These are phyloP conservation scores for Sugiyamaella boreocaroliniensis DNA, from an alignment of 805 yeast genomes.

Conservation along the genomic window DNA sequence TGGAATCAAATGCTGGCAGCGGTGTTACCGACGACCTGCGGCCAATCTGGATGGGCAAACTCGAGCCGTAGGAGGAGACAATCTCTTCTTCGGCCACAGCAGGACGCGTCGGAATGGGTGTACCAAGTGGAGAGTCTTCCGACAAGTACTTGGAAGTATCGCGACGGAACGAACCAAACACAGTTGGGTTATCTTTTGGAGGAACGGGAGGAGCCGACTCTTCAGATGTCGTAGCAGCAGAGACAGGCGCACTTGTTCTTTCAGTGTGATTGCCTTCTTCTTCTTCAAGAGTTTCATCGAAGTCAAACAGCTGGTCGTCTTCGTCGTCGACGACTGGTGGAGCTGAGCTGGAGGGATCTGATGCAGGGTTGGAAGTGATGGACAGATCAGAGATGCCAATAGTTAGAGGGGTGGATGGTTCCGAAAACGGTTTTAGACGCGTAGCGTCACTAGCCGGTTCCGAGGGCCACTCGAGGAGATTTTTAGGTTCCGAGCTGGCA, in stretches of 20 bases:
- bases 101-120: neutral
- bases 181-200: neutral
- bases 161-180: slow-evolving; percentile 2
- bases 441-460: neutral
- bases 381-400: neutral
- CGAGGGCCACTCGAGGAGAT: slow-evolving; percentile 6
- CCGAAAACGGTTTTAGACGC: neutral
- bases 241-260: neutral
- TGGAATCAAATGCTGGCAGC: neutral
- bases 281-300: slow-evolving; percentile 18
- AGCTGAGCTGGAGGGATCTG: neutral
- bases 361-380: neutral
- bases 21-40: neutral
- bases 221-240: neutral
- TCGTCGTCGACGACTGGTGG: slow-evolving; percentile 6
- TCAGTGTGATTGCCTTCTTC: neutral
- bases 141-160: slow-evolving; percentile 6
- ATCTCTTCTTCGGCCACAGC: neutral
- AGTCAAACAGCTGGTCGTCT: slow-evolving; percentile 19
- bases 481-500: neutral
- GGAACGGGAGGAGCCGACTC: neutral
- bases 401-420: neutral
- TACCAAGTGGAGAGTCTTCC: slow-evolving; percentile 3
- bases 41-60: slow-evolving; percentile 16
- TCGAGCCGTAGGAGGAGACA: slow-evolving; percentile 12